Base-by-base conservation (phyloP, 83 land plant genomes). In the Larix sibirica region DNA sequence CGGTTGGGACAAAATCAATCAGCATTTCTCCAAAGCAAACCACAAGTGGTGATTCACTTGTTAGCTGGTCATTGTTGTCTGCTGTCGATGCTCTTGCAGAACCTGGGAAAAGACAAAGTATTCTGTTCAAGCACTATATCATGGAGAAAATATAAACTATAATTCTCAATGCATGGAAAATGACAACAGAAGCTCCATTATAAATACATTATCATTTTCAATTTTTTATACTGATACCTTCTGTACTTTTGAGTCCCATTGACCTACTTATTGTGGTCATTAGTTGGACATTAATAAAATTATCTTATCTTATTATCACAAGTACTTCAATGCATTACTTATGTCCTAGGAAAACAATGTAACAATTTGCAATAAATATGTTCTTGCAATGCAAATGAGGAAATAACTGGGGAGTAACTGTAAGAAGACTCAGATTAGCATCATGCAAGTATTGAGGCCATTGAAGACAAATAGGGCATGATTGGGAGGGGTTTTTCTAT, bases 21-120 rank as follows among this genome's bases (percentile, higher is more conserved):
- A 92, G 66, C 92, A 90, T 84, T 64, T 90, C 92, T 3, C 94
- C 94, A 73, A 92, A 92, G 63, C 94, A 88, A 4, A 90, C 94
- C 24, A 92, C 86, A 63, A 91, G 86, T 12, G 89, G 50, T 17
- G 90, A 86, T 13, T 86, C 89, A 17, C 82, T 80, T 12, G 61
- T 65, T 23, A 40, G 69, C 10, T 81, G 3, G 0, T 80, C 87
- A 62, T 84, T 82, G 26, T 70, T 59, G 61, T 71, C 64, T 66
- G 81, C 54, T 54, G 59, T 6, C 10, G 84, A 83, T 76, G 77
- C 85, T 73, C 80, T 79, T 42, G 42, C 31, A 60, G 9, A 40
- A 8, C 77, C 75, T 60, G 36, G 65, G 62, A 20, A 79, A 67
- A 54, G 50, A 61, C 1, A 71, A 56, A 36, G 4, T 42, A n/a